Evolutionary conservation across 129 eudicot species (phyloP).

Genomic region (Pulicaria dysenterica): DNA sequence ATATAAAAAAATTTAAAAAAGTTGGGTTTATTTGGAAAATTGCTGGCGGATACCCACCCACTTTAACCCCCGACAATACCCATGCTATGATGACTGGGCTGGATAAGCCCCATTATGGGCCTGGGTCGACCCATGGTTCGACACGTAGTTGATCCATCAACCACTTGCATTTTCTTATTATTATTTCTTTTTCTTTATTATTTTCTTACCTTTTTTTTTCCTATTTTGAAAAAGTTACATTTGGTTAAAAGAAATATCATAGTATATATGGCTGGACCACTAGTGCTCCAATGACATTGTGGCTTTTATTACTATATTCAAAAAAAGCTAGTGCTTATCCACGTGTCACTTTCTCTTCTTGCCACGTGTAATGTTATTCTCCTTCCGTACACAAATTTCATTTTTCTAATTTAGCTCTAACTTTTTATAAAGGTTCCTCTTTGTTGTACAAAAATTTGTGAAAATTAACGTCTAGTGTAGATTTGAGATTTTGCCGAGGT

Average conservation of each 20-base stretch:
- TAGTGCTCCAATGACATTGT: conserved; percentile 41
- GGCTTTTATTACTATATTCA: conserved; percentile 25
- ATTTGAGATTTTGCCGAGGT: neutral
- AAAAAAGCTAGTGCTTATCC: conserved; percentile 18
- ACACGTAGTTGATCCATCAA: conserved; percentile 45
- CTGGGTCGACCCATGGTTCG: conserved; percentile 40
- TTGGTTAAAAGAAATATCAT: conserved; percentile 20
- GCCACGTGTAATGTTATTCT: conserved; percentile 30
- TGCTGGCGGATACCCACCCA: conserved; percentile 25
- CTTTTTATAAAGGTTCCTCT: neutral
- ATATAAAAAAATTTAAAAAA: neutral
- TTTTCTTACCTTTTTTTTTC: neutral
- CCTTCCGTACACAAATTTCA: conserved; percentile 12
- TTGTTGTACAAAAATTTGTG: neutral
- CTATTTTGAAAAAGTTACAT: conserved; percentile 14
- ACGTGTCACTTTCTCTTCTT: conserved; percentile 8
- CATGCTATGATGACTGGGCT: conserved; percentile 46
- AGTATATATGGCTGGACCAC: conserved; percentile 31
- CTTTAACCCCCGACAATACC: conserved; percentile 36
- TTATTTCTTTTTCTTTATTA: conserved; percentile 12
- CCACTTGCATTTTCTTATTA: conserved; percentile 33
- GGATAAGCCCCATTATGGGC: conserved; percentile 38
- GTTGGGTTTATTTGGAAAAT: conserved; percentile 9
- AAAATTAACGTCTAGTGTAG: neutral
- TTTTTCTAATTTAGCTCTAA: conserved; percentile 10